A percentile compares a stretch with the other conserved stretches of the same genome.
Evolutionary conservation across 495 filamentous ascomycete species (phyloP).

Genomic region (Durotheca rogersii): DNA sequence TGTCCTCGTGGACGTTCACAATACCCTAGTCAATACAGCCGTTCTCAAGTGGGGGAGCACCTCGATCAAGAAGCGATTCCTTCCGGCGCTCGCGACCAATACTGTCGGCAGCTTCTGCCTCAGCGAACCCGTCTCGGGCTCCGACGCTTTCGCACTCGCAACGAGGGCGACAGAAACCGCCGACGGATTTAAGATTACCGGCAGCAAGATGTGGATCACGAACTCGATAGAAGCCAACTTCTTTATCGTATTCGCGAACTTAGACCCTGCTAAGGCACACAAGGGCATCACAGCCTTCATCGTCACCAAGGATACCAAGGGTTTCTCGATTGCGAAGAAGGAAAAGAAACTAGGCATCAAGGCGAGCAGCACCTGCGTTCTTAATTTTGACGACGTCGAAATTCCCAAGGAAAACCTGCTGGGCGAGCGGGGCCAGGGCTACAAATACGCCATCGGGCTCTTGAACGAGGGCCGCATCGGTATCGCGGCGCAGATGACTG

Average conservation of each 20-base stretch:
- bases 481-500: constrained; percentile 99
- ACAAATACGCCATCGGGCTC: constrained; percentile 96
- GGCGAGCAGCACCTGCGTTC: constrained; percentile 91
- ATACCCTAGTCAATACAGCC: constrained; percentile 94
- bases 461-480: constrained; percentile 97
- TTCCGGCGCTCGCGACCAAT: constrained; percentile 83
- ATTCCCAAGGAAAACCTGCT: constrained; percentile 86
- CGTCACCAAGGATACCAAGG: constrained; percentile 83
- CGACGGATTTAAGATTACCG: constrained; percentile 81
- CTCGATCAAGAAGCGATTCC: constrained; percentile 75
- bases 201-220: constrained; percentile 99
- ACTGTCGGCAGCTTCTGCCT: constrained; percentile 96
- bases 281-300: constrained; percentile 96
- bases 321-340: constrained; percentile 97
- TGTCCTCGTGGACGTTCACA: constrained; percentile 93
- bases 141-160: constrained; percentile 92
- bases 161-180: constrained; percentile 77
- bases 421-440: constrained; percentile 85
- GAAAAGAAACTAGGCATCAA: constrained; percentile 99
- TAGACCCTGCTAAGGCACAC: constrained; percentile 85
- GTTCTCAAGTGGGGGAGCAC: constrained; percentile 81
- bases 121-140: constrained; percentile 89
- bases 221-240: constrained; percentile 91
- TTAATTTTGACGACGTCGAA: constrained; percentile 97
- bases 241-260: constrained; percentile 97